These are phyloP conservation scores for Cladosporium sp. DNA, from an alignment of 2,329 filamentous ascomycete species.

Conservation along the genomic window DNA sequence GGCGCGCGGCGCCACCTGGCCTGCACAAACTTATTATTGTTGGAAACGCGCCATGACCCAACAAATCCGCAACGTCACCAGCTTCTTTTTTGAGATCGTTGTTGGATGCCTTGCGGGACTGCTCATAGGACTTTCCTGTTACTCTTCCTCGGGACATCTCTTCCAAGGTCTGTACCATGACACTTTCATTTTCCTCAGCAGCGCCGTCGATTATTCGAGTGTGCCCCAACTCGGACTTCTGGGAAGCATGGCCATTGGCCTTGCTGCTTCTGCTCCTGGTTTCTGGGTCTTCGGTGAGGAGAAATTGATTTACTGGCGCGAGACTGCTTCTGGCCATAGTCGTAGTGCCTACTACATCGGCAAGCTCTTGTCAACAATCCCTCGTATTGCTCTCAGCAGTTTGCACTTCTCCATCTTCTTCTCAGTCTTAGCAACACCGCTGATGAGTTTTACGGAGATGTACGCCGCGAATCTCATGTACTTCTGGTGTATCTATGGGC, in stretches of 20 bases:
- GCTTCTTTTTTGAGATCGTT: slow-evolving; percentile 53
- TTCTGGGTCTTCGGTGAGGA: slow-evolving; percentile 57
- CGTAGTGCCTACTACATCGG: slow-evolving; percentile 54
- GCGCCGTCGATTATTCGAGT: slow-evolving; percentile 48
- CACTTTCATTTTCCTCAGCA: slow-evolving; percentile 50
- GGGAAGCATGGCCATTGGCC: slow-evolving; percentile 52
- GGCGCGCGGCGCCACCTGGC: slow-evolving; percentile 46
- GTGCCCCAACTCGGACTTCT: slow-evolving; percentile 53
- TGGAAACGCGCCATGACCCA: slow-evolving; percentile 52
- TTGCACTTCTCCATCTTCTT: slow-evolving; percentile 54
- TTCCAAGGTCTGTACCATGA: slow-evolving; percentile 51
- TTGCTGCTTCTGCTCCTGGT: slow-evolving; percentile 52
- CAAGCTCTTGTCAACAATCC: slow-evolving; percentile 50
- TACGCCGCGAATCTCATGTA: slow-evolving; percentile 52
- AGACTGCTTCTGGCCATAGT: slow-evolving; percentile 55
- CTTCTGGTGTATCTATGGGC: slow-evolving; percentile 57
- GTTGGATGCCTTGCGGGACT: slow-evolving; percentile 51
- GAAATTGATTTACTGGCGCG: slow-evolving; percentile 51
- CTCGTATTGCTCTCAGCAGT: slow-evolving; percentile 48
- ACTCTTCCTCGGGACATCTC: slow-evolving; percentile 47
- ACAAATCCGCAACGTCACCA: slow-evolving; percentile 51
- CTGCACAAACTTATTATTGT: slow-evolving; percentile 52
- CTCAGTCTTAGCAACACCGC: slow-evolving; percentile 46
- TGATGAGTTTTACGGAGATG: slow-evolving; percentile 47
- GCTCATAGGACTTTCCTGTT: slow-evolving; percentile 52